These are phyloP conservation scores for Glycine soja DNA, from an alignment of 306 rosid species.

Conservation along the genomic window DNA sequence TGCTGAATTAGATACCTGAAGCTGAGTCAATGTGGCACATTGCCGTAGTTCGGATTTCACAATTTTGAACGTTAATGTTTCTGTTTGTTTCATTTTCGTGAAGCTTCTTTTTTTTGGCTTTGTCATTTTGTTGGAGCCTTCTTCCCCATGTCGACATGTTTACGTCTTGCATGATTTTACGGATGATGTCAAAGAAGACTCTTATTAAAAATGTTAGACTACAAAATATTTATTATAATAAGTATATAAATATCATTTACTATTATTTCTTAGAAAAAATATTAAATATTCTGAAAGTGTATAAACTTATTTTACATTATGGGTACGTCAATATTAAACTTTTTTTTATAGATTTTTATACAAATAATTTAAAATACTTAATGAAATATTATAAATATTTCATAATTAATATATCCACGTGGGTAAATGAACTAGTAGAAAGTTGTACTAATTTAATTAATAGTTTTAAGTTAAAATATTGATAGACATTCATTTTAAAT, in stretches of 20 bases:
- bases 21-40: background rate
- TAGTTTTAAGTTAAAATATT: background rate
- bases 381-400: background rate
- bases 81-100: slow-evolving; percentile 4
- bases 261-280: background rate
- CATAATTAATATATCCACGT: background rate
- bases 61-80: slow-evolving; percentile 30
- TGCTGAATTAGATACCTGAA: background rate
- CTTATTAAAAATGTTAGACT: background rate
- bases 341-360: background rate
- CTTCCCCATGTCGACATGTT: background rate
- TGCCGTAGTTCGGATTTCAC: background rate
- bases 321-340: too few species aligned
- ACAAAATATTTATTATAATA: slow-evolving; percentile 1
- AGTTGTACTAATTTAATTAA: background rate
- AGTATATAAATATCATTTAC: background rate
- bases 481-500: background rate
- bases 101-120: background rate
- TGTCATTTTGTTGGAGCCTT: slow-evolving; percentile 32
- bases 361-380: background rate
- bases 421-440: background rate
- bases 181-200: background rate
- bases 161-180: background rate
- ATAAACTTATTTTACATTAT: too few species aligned
- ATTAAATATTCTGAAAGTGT: too few species aligned